Evolutionary conservation across 345 rosid species (phyloP).

Genomic region (Physaria fendleri): DNA sequence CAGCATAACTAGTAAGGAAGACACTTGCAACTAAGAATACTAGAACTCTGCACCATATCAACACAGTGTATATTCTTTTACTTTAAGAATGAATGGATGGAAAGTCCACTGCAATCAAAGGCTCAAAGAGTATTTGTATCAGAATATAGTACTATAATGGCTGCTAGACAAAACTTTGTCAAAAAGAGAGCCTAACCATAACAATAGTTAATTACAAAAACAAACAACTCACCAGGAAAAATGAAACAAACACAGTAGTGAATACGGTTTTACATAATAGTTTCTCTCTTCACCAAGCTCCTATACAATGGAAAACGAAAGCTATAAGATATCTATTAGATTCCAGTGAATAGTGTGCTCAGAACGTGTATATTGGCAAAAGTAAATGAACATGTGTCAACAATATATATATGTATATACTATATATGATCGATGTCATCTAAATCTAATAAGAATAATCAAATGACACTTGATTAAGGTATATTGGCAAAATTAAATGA

Average conservation of each 20-base stretch:
- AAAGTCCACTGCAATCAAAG: constrained; percentile 90
- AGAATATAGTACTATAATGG: neutral
- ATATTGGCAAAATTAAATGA: too few relatives aligned
- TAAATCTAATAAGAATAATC: too few relatives aligned
- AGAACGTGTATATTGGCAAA: too few relatives aligned
- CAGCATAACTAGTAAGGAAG: neutral
- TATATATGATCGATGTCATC: too few relatives aligned
- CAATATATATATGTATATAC: too few relatives aligned
- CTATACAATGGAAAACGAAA: constrained; percentile 33
- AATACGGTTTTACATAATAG: constrained; percentile 84
- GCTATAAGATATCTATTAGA: constrained; percentile 1
- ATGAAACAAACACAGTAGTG: constrained; percentile 56
- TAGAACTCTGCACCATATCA: constrained; percentile 95
- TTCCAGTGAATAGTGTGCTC: neutral
- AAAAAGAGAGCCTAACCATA: neutral
- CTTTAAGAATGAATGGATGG: constrained; percentile 92
- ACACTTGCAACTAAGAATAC: constrained; percentile 89
- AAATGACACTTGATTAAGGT: too few relatives aligned
- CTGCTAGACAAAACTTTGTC: neutral
- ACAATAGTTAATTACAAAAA: too few relatives aligned
- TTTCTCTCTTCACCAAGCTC: constrained; percentile 94
- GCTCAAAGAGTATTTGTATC: neutral
- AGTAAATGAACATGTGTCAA: too few relatives aligned
- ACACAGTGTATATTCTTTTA: constrained; percentile 93
- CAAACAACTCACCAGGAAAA: constrained; percentile 60